Conservation (phyloP, 495 filamentous ascomycete species). For the Delitschia confertaspora region DNA sequence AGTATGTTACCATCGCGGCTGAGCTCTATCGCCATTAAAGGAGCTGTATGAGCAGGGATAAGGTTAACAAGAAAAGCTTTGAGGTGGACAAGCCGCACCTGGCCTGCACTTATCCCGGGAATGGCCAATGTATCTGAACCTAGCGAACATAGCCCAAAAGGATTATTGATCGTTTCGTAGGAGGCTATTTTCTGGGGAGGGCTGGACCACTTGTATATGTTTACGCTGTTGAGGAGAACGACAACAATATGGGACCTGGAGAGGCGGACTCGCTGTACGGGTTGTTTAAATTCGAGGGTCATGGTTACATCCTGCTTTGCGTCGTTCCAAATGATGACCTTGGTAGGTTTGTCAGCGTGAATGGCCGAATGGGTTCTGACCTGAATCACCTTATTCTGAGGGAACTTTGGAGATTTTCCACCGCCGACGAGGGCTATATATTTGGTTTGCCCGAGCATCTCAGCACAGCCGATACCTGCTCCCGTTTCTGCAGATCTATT, state of each 20-base stretch:
- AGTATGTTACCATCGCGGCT: constrained; percentile 73
- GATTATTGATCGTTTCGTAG: constrained; percentile 84
- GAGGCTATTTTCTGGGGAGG: constrained; percentile 61
- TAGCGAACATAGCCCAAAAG: constrained; percentile 69
- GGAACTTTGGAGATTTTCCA: constrained; percentile 75
- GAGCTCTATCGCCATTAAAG: constrained; percentile 68
- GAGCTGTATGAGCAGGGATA: constrained; percentile 78
- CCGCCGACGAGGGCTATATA: constrained; percentile 87
- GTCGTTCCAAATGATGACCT: constrained; percentile 91
- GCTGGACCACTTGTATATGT: constrained; percentile 70
- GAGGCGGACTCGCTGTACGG: constrained; percentile 68
- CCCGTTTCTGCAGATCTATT: constrained; percentile 56
- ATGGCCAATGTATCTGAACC: constrained; percentile 65
- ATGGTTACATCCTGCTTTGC: constrained; percentile 64
- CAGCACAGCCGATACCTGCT: constrained; percentile 70
- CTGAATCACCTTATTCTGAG: constrained; percentile 64
- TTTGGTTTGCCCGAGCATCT: constrained; percentile 83
- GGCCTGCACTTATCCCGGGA: constrained; percentile 74
- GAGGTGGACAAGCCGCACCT: constrained; percentile 85
- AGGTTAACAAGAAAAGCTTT: constrained; percentile 80
- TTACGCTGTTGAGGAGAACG: constrained; percentile 70
- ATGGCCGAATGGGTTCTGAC: too few relatives aligned
- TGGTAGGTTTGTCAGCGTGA: constrained; percentile 3
- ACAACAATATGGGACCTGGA: constrained; percentile 72
- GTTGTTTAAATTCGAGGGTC: constrained; percentile 64